Percentiles rank a stretch among this genome's conserved stretches.
Conservation (phyloP, 352 stramenopile genomes). For the Thraustotheca clavata region DNA sequence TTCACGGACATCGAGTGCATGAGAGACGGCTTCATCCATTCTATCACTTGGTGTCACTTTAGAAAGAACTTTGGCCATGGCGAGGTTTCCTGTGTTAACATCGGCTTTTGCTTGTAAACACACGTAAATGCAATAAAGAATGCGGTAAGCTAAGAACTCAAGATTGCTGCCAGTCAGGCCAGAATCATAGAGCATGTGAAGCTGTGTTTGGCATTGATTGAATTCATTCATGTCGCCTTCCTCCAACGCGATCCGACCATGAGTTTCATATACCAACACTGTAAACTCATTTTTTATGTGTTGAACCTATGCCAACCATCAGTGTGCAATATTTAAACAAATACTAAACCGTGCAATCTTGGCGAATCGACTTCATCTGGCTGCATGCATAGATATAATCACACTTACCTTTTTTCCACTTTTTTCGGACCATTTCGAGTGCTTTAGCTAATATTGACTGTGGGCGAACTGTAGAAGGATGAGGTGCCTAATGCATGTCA, state of each 20-base stretch:
- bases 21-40: conserved; percentile 40
- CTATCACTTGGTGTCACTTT: conserved; percentile 45
- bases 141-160: conserved; percentile 84
- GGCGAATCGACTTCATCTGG: conserved; percentile 98
- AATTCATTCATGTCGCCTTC: conserved; percentile 94
- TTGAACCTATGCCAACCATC: conserved; percentile 36
- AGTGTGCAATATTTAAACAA: background rate
- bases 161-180: conserved; percentile 57
- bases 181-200: conserved; percentile 83
- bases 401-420: conserved; percentile 78
- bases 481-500: conserved; percentile 57
- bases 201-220: conserved; percentile 91
- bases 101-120: conserved; percentile 77
- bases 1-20: conserved; percentile 71
- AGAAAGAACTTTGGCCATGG: conserved; percentile 74
- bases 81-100: conserved; percentile 68
- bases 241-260: conserved; percentile 94
- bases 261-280: conserved; percentile 95
- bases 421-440: conserved; percentile 74
- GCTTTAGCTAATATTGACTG: conserved; percentile 86
- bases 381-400: conserved; percentile 96
- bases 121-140: conserved; percentile 87
- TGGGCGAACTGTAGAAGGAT: conserved; percentile 92
- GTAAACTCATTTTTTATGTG: conserved; percentile 96
- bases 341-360: conserved; percentile 93